These are phyloP conservation scores for Wickerhamiella azymoides DNA, from an alignment of 805 yeast species.

Conservation along the genomic window DNA sequence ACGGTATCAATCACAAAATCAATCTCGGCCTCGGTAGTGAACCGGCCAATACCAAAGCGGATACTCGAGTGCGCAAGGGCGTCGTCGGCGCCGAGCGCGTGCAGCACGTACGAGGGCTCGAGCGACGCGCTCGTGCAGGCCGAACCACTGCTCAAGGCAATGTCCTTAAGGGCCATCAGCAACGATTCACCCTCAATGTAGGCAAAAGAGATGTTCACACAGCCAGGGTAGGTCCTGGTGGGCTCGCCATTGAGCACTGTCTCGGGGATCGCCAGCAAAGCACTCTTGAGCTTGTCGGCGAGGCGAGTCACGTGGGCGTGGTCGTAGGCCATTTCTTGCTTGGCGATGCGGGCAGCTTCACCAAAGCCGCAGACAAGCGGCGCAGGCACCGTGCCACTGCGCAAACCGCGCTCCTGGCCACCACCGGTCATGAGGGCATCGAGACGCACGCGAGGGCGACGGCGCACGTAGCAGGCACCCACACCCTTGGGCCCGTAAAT, in stretches of 20 bases:
- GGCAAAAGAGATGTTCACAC: conserved; percentile 93
- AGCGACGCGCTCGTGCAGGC: conserved; percentile 98
- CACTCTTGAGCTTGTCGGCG: conserved; percentile 57
- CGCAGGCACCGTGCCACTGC: conserved; percentile 97
- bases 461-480: conserved; percentile 88
- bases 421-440: conserved; percentile 95
- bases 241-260: conserved; percentile 82
- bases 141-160: conserved; percentile 90
- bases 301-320: conserved; percentile 52
- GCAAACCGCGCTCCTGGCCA: conserved; percentile 96
- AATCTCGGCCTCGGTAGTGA: conserved; percentile 90
- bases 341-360: conserved; percentile 84
- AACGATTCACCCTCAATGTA: conserved; percentile 96
- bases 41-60: conserved; percentile 92
- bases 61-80: conserved; percentile 97
- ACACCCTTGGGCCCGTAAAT: conserved; percentile 97
- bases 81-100: conserved; percentile 95
- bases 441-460: conserved; percentile 95
- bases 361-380: conserved; percentile 93
- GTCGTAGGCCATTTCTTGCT: conserved; percentile 61
- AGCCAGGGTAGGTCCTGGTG: conserved; percentile 68
- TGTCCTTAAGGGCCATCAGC: conserved; percentile 93
- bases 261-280: conserved; percentile 70
- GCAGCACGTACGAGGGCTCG: conserved; percentile 93
- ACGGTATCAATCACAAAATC: conserved; percentile 89